Percentiles rank a stretch among this genome's conserved stretches.
Evolutionary conservation across 2,329 filamentous ascomycete species (phyloP).

Genomic region (Ophioceras dolichostomum): DNA sequence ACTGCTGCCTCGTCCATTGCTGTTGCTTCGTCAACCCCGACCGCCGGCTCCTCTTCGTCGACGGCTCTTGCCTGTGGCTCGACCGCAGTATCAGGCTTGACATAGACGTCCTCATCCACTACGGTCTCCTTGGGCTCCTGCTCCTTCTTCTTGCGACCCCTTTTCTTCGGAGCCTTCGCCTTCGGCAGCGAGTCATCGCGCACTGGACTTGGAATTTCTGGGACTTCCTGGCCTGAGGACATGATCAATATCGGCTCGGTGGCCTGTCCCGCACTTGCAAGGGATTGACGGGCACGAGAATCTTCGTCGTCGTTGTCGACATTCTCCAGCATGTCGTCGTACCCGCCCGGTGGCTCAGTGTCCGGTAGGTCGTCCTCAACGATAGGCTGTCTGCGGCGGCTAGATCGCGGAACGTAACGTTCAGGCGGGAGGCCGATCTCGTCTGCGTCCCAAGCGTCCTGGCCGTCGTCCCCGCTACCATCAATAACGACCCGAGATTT

Average conservation of each 20-base stretch:
- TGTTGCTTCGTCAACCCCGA: too few relatives aligned
- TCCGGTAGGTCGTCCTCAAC: conserved; percentile 4
- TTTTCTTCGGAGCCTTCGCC: conserved; percentile 13
- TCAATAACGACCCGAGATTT: too few relatives aligned
- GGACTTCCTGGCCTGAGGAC: conserved; percentile 3
- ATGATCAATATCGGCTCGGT: conserved; percentile 1
- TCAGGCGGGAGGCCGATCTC: conserved; percentile 3
- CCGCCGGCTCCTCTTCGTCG: too few relatives aligned
- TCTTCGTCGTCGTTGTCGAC: too few relatives aligned
- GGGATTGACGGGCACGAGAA: too few relatives aligned
- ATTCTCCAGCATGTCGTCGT: too few relatives aligned
- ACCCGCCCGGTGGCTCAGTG: neutral
- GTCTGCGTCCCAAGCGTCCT: conserved; percentile 8
- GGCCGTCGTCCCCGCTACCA: conserved; percentile 4
- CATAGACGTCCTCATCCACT: neutral
- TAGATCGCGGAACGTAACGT: conserved; percentile 7
- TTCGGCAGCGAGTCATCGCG: conserved; percentile 3
- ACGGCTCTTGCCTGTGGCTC: too few relatives aligned
- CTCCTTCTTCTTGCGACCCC: conserved; percentile 16
- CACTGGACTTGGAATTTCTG: neutral
- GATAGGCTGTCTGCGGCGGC: conserved; percentile 4
- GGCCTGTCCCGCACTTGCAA: neutral
- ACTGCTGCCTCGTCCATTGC: too few relatives aligned
- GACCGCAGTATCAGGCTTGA: too few relatives aligned
- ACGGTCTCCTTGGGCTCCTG: conserved; percentile 1